A percentile compares a stretch with the other conserved stretches of the same genome.
Conservation (phyloP, 2,329 filamentous ascomycete genomes). For the Sporothrix schenckii region DNA sequence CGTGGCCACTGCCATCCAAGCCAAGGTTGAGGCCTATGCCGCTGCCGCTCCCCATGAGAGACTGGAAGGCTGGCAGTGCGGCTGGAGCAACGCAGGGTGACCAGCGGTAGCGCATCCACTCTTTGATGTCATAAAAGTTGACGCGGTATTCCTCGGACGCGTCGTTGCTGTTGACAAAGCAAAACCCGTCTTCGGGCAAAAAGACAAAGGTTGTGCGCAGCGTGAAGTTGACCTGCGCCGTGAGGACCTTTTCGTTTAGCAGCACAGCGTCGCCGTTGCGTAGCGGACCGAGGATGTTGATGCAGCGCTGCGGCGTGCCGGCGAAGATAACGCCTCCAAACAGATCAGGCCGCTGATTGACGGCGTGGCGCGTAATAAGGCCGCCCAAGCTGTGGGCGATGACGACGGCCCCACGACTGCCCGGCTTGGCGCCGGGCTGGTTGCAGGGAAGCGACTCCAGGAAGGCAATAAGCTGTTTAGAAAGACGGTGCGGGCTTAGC, state of each 20-base stretch:
- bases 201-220: slow-evolving; percentile 84
- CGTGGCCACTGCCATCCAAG: not conserved
- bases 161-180: slow-evolving; percentile 75
- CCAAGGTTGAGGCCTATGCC: not conserved
- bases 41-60: not conserved
- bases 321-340: slow-evolving; percentile 86
- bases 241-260: slow-evolving; percentile 84
- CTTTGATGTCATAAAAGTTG: slow-evolving; percentile 78
- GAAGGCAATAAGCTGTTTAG: slow-evolving; percentile 70
- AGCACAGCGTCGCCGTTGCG: slow-evolving; percentile 92
- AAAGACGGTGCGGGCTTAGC: slow-evolving; percentile 77
- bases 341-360: slow-evolving; percentile 81
- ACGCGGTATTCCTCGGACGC: slow-evolving; percentile 80
- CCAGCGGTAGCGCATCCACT: slow-evolving; percentile 77
- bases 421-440: slow-evolving; percentile 47
- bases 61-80: slow-evolving; percentile 60
- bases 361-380: slow-evolving; percentile 81
- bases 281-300: slow-evolving; percentile 88
- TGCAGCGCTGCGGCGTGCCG: slow-evolving; percentile 79
- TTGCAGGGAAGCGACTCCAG: slow-evolving; percentile 77
- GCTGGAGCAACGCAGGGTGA: slow-evolving; percentile 74
- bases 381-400: slow-evolving; percentile 88
- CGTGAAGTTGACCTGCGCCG: slow-evolving; percentile 90
- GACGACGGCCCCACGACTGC: slow-evolving; percentile 68
- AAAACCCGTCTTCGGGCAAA: slow-evolving; percentile 81